Conservation (phyloP, 2,329 filamentous ascomycete genomes). For the Penicillium aurantiogriseum region DNA sequence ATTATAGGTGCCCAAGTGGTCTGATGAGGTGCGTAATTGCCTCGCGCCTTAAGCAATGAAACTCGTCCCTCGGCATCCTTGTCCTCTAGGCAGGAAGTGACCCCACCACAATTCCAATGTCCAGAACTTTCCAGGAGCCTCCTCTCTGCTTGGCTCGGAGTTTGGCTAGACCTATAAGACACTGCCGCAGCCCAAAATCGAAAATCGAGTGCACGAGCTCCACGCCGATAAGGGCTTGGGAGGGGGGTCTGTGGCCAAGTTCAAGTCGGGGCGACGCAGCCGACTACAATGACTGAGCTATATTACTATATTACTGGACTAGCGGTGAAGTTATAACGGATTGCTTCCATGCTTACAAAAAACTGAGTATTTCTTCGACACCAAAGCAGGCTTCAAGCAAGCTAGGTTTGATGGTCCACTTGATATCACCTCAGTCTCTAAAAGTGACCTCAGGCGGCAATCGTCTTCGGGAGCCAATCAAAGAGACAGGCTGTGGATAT, state of each 20-base stretch:
- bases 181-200: neutral
- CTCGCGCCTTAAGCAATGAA: neutral
- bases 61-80: neutral
- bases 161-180: neutral
- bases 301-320: neutral
- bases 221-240: neutral
- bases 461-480: neutral
- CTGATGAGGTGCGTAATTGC: neutral
- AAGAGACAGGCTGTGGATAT: neutral
- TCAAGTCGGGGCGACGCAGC: neutral
- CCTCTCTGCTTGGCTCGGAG: neutral
- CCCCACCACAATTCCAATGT: neutral
- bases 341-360: neutral
- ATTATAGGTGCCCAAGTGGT: too few species aligned
- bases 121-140: neutral
- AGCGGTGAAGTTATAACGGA: neutral
- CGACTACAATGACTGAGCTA: neutral
- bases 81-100: neutral
- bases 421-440: neutral
- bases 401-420: neutral
- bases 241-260: neutral
- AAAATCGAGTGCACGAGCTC: neutral
- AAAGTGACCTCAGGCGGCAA: neutral
- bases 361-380: neutral
- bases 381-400: neutral